Percentiles rank a stretch among this genome's conserved stretches.
Conservation (phyloP, 805 yeast species). For the Candida endomychidarum region DNA sequence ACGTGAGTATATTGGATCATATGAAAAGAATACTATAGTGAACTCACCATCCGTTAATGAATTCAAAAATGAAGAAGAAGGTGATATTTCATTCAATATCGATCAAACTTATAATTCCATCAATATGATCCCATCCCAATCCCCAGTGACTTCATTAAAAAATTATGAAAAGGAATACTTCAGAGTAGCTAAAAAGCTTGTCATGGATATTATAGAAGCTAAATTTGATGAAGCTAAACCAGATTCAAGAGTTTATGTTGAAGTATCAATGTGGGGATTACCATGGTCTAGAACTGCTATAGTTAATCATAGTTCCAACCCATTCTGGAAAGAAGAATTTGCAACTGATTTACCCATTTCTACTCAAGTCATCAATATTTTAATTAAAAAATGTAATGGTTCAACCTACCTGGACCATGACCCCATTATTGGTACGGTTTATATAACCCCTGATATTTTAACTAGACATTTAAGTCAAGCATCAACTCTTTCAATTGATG, state of each 20-base stretch:
- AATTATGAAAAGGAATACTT: conserved; percentile 36
- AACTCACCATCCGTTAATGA: neutral
- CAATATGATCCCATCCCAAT: neutral
- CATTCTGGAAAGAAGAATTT: conserved; percentile 85
- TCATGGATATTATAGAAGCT: conserved; percentile 66
- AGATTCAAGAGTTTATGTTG: conserved; percentile 53
- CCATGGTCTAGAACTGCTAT: conserved; percentile 79
- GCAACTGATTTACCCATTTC: conserved; percentile 57
- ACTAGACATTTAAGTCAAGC: conserved; percentile 29
- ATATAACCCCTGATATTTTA: conserved; percentile 52
- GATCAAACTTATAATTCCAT: conserved; percentile 5
- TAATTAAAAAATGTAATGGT: conserved; percentile 37
- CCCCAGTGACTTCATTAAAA: neutral
- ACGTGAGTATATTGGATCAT: conserved; percentile 50
- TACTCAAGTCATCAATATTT: conserved; percentile 51
- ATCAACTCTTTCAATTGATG: conserved; percentile 36
- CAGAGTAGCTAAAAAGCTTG: conserved; percentile 53
- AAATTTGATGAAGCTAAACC: conserved; percentile 40
- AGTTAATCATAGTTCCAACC: conserved; percentile 47
- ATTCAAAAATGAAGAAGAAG: conserved; percentile 2
- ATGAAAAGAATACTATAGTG: conserved; percentile 10
- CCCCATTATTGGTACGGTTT: conserved; percentile 52
- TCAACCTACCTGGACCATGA: conserved; percentile 26
- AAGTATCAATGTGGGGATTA: conserved; percentile 67
- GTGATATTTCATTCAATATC: conserved; percentile 10